phyloP scores from a whole-genome alignment of 2,329 filamentous ascomycete genomes.

The Neodidymelliopsis sp. region DNA sequence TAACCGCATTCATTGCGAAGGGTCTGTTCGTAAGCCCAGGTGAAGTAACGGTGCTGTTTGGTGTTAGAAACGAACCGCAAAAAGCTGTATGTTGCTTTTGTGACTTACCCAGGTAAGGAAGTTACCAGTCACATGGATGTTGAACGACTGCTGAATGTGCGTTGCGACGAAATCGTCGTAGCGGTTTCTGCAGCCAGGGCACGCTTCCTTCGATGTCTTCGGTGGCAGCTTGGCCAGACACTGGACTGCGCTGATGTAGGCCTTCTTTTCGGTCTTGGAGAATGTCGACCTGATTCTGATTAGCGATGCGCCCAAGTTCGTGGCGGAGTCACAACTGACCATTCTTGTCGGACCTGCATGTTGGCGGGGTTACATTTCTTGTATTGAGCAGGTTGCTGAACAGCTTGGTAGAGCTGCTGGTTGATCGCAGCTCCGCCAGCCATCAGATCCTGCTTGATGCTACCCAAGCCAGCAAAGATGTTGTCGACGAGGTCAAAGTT shows the following conservation, averaged over 20 bases:
- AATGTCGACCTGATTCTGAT: constrained; percentile 9
- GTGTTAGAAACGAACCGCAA: too few relatives aligned
- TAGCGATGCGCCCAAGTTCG: background rate
- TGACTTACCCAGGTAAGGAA: constrained; percentile 49
- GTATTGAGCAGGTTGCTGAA: constrained; percentile 26
- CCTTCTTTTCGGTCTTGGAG: constrained; percentile 35
- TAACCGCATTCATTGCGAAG: constrained; percentile 55
- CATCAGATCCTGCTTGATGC: constrained; percentile 28
- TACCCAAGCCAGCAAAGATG: constrained; percentile 3
- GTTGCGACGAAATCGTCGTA: constrained; percentile 49
- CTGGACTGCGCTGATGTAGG: constrained; percentile 48
- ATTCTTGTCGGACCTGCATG: constrained; percentile 53
- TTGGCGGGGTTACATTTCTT: constrained; percentile 50
- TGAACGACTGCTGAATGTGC: constrained; percentile 47
- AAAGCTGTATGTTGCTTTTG: constrained; percentile 45
- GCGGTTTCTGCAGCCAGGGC: constrained; percentile 43
- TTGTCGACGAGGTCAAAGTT: constrained; percentile 8
- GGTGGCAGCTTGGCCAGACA: constrained; percentile 41
- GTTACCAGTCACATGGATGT: constrained; percentile 46
- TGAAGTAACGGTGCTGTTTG: constrained; percentile 55
- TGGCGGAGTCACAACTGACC: constrained; percentile 37
- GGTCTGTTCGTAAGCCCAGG: constrained; percentile 52
- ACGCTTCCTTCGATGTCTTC: constrained; percentile 27
- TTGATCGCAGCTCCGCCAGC: constrained; percentile 35
- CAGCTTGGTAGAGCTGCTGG: constrained; percentile 37